Conservation (phyloP, 495 filamentous ascomycete species). For the Penicillium canariense region DNA sequence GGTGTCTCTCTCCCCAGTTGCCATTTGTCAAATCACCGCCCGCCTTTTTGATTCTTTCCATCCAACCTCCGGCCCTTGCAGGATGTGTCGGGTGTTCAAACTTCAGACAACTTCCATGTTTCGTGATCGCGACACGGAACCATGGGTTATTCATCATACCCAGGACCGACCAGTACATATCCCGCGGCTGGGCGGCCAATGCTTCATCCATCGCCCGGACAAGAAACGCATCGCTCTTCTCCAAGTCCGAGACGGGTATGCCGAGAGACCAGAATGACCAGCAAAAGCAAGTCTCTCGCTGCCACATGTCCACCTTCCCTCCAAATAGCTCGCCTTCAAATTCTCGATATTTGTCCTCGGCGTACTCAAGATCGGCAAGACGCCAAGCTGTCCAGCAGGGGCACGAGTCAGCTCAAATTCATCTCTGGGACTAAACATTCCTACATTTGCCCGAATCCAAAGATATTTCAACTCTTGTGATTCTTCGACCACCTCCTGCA, state of each 20-base stretch:
- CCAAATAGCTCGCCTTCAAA: conserved; percentile 68
- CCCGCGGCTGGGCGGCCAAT: conserved; percentile 81
- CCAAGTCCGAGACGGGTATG: conserved; percentile 62
- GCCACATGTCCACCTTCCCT: conserved; percentile 76
- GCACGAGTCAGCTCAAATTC: neutral
- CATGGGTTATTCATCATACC: conserved; percentile 99
- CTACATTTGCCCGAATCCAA: conserved; percentile 55
- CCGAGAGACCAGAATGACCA: conserved; percentile 93
- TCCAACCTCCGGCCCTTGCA: conserved; percentile 83
- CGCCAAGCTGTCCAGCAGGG: conserved; percentile 59
- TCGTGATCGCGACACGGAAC: conserved; percentile 79
- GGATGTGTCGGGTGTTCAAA: conserved; percentile 95
- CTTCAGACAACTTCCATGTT: conserved; percentile 62
- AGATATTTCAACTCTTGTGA: conserved; percentile 82
- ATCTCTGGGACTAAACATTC: neutral
- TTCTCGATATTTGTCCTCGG: conserved; percentile 82
- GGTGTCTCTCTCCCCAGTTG: conserved; percentile 77
- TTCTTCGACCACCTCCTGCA: conserved; percentile 79
- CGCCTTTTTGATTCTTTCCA: conserved; percentile 88
- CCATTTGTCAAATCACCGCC: conserved; percentile 81
- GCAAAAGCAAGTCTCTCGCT: conserved; percentile 80
- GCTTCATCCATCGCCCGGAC: conserved; percentile 91
- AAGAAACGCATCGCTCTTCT: conserved; percentile 66
- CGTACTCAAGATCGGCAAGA: conserved; percentile 78
- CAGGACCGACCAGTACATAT: conserved; percentile 96